phyloP scores from a whole-genome alignment of 2,329 filamentous ascomycete genomes.

The Chaetothyriales sp. region DNA sequence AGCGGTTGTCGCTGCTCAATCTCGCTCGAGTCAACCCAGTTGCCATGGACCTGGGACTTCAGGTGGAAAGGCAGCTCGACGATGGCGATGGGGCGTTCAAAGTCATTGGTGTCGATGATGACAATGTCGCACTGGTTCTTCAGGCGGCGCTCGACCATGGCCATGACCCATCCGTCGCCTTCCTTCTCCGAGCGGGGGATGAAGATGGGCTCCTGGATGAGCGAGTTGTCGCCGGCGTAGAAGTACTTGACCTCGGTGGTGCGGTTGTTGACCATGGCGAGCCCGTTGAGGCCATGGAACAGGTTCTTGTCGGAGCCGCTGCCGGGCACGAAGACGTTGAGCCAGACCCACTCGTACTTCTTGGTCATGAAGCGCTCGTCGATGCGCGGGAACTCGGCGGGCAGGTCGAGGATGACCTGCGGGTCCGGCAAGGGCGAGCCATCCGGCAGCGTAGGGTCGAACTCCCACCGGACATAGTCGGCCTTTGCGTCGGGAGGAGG shows the following conservation, averaged over 20 bases:
- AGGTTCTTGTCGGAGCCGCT: conserved; percentile 1
- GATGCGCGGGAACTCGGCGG: conserved; percentile 5
- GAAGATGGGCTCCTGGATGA: conserved; percentile 5
- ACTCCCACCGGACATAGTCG: conserved; percentile 5
- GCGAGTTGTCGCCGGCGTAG: conserved; percentile 2
- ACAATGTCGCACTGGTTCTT: conserved; percentile 15
- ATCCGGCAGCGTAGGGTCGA: conserved; percentile 1
- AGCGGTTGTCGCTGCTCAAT: too few relatives aligned
- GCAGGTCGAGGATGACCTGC: conserved; percentile 2
- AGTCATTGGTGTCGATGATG: conserved; percentile 28
- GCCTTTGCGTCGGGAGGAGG: conserved; percentile 3
- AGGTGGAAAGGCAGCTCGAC: conserved; percentile 26
- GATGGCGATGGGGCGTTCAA: conserved; percentile 26
- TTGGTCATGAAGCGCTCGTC: conserved; percentile 7
- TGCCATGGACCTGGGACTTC: conserved; percentile 21
- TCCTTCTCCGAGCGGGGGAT: conserved; percentile 3
- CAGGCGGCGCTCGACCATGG: neutral
- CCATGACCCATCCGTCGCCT: conserved; percentile 7
- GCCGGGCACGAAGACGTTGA: conserved; percentile 2
- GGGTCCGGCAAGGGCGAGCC: conserved; percentile 1
- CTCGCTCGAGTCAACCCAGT: conserved; percentile 14
- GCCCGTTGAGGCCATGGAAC: conserved; percentile 3
- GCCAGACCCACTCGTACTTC: conserved; percentile 3
- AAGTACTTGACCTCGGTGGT: conserved; percentile 2
- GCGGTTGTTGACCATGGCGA: conserved; percentile 4